Conservation (phyloP, 257 asterid species). For the Verbena officinalis region DNA sequence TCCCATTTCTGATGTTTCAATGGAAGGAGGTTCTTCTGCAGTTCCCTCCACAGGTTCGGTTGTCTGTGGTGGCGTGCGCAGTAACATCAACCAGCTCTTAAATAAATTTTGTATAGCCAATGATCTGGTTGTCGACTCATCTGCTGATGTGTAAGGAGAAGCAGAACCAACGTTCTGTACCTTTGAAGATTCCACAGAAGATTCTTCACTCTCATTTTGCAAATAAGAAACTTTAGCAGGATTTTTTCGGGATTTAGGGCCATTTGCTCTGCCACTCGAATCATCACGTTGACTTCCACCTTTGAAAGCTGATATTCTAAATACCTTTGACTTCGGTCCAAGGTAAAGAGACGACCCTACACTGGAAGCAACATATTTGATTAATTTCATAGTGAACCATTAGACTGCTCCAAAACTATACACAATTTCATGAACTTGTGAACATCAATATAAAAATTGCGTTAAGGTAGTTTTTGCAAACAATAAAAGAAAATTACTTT, state of each 20-base stretch:
- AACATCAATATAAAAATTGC: not conserved
- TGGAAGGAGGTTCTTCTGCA: slow-evolving; percentile 48
- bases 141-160: slow-evolving; percentile 56
- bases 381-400: slow-evolving; percentile 28
- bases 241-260: slow-evolving; percentile 60
- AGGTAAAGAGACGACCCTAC: slow-evolving; percentile 50
- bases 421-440: not conserved
- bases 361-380: slow-evolving; percentile 47
- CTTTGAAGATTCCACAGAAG: slow-evolving; percentile 57
- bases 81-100: slow-evolving; percentile 71
- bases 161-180: slow-evolving; percentile 55
- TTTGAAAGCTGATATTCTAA: slow-evolving; percentile 80
- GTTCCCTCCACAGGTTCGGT: slow-evolving; percentile 42
- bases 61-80: slow-evolving; percentile 50
- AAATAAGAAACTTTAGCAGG: slow-evolving; percentile 65
- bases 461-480: too few relatives aligned
- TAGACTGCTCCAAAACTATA: slow-evolving; percentile 10
- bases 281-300: slow-evolving; percentile 65
- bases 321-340: slow-evolving; percentile 55
- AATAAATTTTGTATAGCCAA: slow-evolving; percentile 69
- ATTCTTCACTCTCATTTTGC: slow-evolving; percentile 67
- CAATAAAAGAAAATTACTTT: too few relatives aligned
- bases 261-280: slow-evolving; percentile 58
- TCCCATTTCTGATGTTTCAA: slow-evolving; percentile 45
- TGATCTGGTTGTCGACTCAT: slow-evolving; percentile 52